Evolutionary conservation across 768 basidiomycete genomes (phyloP).

Genomic region (Suillus ampliporus): DNA sequence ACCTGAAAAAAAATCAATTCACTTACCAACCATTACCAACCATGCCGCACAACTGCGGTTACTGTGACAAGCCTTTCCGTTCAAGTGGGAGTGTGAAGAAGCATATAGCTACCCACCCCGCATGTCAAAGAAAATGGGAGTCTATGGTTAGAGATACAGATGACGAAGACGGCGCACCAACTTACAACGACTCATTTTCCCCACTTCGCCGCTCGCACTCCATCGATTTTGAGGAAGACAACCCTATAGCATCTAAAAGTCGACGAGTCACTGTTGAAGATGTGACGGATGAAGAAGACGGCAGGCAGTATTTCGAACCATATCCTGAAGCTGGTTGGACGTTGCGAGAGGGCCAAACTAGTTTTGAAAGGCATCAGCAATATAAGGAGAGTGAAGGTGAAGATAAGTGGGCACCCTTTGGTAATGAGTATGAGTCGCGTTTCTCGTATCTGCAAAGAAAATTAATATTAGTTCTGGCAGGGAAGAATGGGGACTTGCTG

Average conservation of each 20-base stretch:
- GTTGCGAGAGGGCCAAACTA: neutral
- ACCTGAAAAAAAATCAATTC: no score
- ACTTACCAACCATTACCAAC: neutral
- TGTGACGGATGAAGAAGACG: constrained; percentile 1
- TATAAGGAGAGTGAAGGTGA: neutral
- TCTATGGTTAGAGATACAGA: no score
- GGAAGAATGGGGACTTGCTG: constrained; percentile 42
- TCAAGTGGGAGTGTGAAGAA: constrained; percentile 1
- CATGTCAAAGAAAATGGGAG: constrained; percentile 10
- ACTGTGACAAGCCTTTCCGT: constrained; percentile 6
- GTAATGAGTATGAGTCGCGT: no score
- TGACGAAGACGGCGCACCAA: no score
- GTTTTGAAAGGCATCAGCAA: neutral
- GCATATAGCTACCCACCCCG: constrained; percentile 7
- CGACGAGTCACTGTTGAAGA: neutral
- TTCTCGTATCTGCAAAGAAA: no score
- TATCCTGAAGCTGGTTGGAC: constrained; percentile 1
- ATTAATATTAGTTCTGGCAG: no score
- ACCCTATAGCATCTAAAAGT: neutral
- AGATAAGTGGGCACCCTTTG: constrained; percentile 28
- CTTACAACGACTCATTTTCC: neutral
- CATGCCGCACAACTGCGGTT: neutral
- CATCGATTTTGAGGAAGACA: neutral
- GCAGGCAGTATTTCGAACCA: neutral
- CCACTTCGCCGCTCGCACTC: neutral